Evolutionary conservation across 2,329 filamentous ascomycete genomes (phyloP).

Genomic region (Trichoderma afroharzianum): DNA sequence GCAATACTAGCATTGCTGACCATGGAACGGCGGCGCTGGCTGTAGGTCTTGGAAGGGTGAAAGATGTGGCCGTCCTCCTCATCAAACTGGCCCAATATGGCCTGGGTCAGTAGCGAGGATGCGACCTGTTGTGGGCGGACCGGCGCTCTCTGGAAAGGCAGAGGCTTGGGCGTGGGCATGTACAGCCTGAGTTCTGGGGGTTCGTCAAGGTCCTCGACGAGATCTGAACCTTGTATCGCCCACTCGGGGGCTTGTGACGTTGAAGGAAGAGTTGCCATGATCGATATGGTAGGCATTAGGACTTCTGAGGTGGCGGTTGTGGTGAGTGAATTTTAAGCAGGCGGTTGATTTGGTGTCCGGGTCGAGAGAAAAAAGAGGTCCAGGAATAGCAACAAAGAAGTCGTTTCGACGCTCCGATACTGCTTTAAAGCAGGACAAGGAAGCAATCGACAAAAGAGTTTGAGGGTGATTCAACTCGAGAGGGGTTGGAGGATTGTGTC

Average conservation of each 20-base stretch:
- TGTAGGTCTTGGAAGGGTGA: slow-evolving; percentile 34
- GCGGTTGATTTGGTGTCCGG: slow-evolving; percentile 25
- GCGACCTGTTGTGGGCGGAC: slow-evolving; percentile 52
- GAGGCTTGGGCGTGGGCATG: slow-evolving; percentile 30
- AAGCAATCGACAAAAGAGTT: neutral
- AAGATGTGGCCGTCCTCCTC: slow-evolving; percentile 43
- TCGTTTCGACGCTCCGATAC: neutral
- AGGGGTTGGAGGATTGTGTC: slow-evolving; percentile 11
- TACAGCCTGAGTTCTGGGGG: slow-evolving; percentile 63
- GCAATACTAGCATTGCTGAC: slow-evolving; percentile 76
- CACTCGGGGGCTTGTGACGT: slow-evolving; percentile 31
- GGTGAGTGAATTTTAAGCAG: neutral
- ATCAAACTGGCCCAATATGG: slow-evolving; percentile 67
- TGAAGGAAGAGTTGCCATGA: slow-evolving; percentile 27
- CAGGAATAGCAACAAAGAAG: neutral
- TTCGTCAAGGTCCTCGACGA: slow-evolving; percentile 79
- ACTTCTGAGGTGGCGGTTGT: neutral
- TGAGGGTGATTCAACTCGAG: neutral
- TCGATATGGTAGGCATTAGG: slow-evolving; percentile 17
- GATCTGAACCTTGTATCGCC: slow-evolving; percentile 47
- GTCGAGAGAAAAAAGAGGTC: neutral
- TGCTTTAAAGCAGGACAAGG: neutral
- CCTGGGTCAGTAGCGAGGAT: slow-evolving; percentile 82
- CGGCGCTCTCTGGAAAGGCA: slow-evolving; percentile 47
- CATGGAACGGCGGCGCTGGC: slow-evolving; percentile 58